Base-by-base conservation (phyloP, 495 filamentous ascomycete species). In the Chlorociboria aeruginascens region DNA sequence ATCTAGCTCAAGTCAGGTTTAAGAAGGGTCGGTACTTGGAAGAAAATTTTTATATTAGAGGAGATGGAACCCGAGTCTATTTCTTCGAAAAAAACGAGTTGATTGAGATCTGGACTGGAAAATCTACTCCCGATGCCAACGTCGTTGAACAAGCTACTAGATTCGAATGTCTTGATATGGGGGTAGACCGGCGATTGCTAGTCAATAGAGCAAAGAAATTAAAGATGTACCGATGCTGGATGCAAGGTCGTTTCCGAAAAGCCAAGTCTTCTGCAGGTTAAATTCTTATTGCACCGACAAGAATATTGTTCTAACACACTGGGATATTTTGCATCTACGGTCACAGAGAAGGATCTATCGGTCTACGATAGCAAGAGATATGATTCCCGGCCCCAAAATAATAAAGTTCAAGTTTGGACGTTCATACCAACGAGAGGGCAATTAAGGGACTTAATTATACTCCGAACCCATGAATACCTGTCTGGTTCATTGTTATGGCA, bases 181-280 rank as follows among this genome's bases (percentile, higher is more conserved):
- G 81, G 11, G 74, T 85, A 43, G 92, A 98, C 58, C 76, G 85
- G 51, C 76, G 93, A 49, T 69, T 98, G 68, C 70, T 98, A 40
- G 89, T 98, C 46, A 98, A 98, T 61, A 81, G 92, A 37, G 82
- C 85, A 48, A 79, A 78, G 54, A 81, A 87, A 64, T 65, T 96
- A 8, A 97, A 97, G 67, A 98, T 98, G 92, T 96, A 96, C 67
- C 81, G 92, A 37, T 95, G 89, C 69, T 88, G 92, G 92, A 81
- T 97, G 62, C 92, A 98, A 62, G 93, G 85, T 16, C 79, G 81
- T 10, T 95, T 97, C 62, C 70, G 64, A 49, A 98, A 96, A 66
- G 75, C 12, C 38, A 46, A 40, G 3, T 33, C 32, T 0, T 13
- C 34, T 0, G 31, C 44, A 3, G 20, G 20, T 25, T 25, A 4